Conservation (phyloP, 208 protist species). For the Leptomonas seymouri region DNA sequence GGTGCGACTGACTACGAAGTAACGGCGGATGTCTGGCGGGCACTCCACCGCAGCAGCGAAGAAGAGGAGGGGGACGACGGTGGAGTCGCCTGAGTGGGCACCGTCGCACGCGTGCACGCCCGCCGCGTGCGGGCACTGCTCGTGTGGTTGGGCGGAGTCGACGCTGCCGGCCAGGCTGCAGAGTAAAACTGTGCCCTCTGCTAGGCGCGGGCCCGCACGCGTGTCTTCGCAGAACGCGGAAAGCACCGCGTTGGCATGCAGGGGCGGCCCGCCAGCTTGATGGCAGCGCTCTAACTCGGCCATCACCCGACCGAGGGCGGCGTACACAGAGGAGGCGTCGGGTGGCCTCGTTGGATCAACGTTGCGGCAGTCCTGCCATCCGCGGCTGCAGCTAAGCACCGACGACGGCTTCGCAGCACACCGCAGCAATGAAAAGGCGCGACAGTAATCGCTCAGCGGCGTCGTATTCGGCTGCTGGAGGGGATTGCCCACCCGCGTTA, state of each 20-base stretch:
- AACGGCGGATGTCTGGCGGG: slow-evolving; percentile 19
- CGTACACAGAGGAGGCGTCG: background rate
- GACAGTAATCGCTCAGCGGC: background rate
- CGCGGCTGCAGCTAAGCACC: background rate
- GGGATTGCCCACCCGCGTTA: background rate
- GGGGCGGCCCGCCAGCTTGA: background rate
- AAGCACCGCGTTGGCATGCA: background rate
- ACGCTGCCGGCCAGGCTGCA: slow-evolving; percentile 1
- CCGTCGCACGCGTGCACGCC: too few relatives aligned
- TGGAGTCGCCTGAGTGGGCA: background rate
- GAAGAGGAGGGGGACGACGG: slow-evolving; percentile 1
- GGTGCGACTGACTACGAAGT: slow-evolving; percentile 14
- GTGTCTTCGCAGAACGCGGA: background rate
- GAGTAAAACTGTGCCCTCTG: background rate
- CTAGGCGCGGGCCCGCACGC: background rate
- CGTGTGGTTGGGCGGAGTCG: background rate
- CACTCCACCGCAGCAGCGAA: slow-evolving; percentile 21
- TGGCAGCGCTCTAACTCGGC: slow-evolving; percentile 2
- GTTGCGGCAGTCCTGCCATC: background rate
- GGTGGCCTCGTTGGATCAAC: background rate
- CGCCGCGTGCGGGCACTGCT: too few relatives aligned
- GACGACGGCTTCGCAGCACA: slow-evolving; percentile 1
- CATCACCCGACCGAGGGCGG: slow-evolving; percentile 1
- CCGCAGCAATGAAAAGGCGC: slow-evolving; percentile 17
- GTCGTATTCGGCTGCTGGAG: background rate